Evolutionary conservation across 441 rosid genomes (phyloP).

Genomic region (Pelargonium fulgidum): DNA sequence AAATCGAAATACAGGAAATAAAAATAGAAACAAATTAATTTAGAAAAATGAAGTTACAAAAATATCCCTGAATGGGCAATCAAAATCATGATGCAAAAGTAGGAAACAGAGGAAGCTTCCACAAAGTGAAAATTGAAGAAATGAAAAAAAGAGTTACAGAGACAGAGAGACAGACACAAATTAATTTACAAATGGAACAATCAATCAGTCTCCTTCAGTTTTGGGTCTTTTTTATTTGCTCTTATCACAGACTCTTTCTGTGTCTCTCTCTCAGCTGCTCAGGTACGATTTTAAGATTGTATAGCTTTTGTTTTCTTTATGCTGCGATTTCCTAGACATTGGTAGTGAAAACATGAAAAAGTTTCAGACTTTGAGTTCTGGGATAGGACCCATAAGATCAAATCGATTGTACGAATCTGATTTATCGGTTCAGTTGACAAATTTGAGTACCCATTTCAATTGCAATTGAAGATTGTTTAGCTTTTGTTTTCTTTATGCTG

Average conservation of each 20-base stretch:
- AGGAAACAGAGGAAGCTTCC: not conserved
- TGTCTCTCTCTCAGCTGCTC: not conserved
- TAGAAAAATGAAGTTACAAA: not conserved
- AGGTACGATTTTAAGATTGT: not conserved
- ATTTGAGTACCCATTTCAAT: not conserved
- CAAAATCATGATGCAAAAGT: not conserved
- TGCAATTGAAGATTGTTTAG: not conserved
- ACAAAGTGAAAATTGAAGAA: not conserved
- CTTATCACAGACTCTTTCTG: not conserved
- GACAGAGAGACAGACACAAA: not conserved
- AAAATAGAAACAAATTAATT: no score
- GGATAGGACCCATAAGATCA: not conserved
- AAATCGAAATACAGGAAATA: no score
- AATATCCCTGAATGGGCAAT: not conserved
- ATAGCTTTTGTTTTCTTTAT: not conserved
- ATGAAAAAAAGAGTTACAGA: not conserved
- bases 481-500: not conserved
- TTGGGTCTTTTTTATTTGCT: not conserved
- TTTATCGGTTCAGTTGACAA: not conserved
- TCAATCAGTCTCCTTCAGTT: slow-evolving; percentile 4
- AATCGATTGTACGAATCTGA: not conserved
- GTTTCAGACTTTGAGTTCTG: not conserved
- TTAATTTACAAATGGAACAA: no score
- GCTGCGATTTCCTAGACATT: not conserved
- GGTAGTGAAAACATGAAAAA: not conserved